Conservation (phyloP, 352 stramenopile genomes). For the Elongisporangium undulatum region DNA sequence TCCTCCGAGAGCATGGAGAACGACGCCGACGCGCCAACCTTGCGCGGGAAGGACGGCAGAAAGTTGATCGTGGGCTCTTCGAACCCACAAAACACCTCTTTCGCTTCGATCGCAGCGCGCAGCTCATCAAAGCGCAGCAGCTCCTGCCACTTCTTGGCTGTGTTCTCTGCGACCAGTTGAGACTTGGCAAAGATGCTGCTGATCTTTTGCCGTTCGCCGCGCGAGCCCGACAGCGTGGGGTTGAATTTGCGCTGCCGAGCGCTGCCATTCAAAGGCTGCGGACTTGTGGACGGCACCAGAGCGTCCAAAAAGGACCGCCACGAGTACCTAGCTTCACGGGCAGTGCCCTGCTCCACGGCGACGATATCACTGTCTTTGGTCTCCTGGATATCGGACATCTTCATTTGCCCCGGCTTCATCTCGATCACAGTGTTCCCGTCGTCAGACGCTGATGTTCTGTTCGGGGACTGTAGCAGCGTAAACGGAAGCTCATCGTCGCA, state of each 20-base stretch:
- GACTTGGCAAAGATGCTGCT: conserved; percentile 59
- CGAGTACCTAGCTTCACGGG: conserved; percentile 2
- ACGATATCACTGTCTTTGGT: neutral
- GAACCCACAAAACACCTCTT: conserved; percentile 85
- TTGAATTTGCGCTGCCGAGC: neutral
- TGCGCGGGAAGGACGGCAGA: conserved; percentile 66
- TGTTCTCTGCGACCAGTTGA: conserved; percentile 52
- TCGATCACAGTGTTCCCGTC: conserved; percentile 1
- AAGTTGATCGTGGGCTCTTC: conserved; percentile 76
- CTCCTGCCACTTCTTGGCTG: conserved; percentile 64
- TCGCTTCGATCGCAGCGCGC: conserved; percentile 60
- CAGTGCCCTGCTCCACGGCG: neutral
- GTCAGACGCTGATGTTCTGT: neutral
- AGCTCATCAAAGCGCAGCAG: conserved; percentile 72
- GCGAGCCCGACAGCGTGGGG: neutral
- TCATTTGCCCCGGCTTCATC: conserved; percentile 7
- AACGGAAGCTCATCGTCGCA: conserved; percentile 57
- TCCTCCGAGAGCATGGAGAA: conserved; percentile 69
- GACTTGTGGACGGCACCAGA: conserved; percentile 25
- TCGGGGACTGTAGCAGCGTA: conserved; percentile 52
- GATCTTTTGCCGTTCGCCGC: conserved; percentile 48
- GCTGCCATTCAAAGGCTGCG: conserved; percentile 9
- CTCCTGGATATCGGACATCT: conserved; percentile 2
- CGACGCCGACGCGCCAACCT: conserved; percentile 42
- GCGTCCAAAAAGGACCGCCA: conserved; percentile 54